A percentile compares a stretch with the other conserved stretches of the same genome.
Evolutionary conservation across 139 green algal genomes (phyloP).

Genomic region (Tetradesmus obliquus): DNA sequence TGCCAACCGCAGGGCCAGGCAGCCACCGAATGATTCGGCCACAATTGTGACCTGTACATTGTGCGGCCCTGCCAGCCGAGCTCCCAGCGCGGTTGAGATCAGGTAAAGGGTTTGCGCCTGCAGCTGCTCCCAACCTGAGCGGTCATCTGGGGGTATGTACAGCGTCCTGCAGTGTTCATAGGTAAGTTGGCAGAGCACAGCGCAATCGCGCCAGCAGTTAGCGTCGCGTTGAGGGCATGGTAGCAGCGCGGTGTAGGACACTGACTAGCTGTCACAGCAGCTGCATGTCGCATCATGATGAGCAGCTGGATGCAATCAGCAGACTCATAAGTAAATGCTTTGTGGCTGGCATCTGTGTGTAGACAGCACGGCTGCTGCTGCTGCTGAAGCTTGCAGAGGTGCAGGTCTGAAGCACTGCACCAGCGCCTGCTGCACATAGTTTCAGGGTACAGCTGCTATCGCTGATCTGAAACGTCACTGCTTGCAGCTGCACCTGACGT

Average conservation of each 20-base stretch:
- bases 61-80: neutral
- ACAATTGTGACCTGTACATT: constrained; percentile 63
- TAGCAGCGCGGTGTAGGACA: too few relatives aligned
- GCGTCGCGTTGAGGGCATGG: too few relatives aligned
- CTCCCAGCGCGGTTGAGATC: neutral
- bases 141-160: constrained; percentile 57
- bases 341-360: neutral
- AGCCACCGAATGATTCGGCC: constrained; percentile 81
- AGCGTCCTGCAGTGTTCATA: constrained; percentile 48
- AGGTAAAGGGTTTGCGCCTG: constrained; percentile 40
- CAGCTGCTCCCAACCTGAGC: constrained; percentile 64
- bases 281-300: too few relatives aligned
- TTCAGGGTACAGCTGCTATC: neutral
- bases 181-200: too few relatives aligned
- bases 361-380: neutral
- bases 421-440: neutral
- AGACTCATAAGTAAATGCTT: neutral
- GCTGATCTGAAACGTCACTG: neutral
- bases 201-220: too few relatives aligned
- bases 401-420: too few relatives aligned
- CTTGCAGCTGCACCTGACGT: constrained; percentile 57
- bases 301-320: too few relatives aligned
- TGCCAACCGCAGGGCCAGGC: constrained; percentile 72
- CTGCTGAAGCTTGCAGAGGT: neutral
- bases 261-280: neutral